phyloP scores from a whole-genome alignment of 345 rosid genomes.

The Bruguiera parviflora region DNA sequence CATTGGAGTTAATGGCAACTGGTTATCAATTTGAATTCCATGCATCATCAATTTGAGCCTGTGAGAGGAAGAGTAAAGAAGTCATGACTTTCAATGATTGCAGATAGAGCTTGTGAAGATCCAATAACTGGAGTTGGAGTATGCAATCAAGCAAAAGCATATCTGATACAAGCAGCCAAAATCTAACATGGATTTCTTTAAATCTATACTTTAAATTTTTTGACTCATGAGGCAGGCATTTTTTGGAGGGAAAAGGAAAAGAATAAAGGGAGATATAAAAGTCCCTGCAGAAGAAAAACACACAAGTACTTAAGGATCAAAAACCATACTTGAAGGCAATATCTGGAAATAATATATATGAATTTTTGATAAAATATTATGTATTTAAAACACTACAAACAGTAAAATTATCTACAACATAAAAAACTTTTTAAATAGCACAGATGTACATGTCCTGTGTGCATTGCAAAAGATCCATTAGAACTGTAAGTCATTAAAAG shows the following conservation, averaged over 20 bases:
- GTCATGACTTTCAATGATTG: slow-evolving; percentile 5
- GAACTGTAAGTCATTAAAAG: too few relatives aligned
- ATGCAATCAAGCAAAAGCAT: background rate
- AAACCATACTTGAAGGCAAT: too few relatives aligned
- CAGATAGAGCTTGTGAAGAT: slow-evolving; percentile 5
- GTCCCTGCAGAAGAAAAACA: too few relatives aligned
- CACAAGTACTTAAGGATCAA: too few relatives aligned
- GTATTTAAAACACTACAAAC: too few relatives aligned
- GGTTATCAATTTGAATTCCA: slow-evolving; percentile 93
- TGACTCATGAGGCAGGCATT: background rate
- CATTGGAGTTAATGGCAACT: slow-evolving; percentile 85
- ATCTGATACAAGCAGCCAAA: background rate
- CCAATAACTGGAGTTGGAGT: background rate
- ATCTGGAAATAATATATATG: too few relatives aligned
- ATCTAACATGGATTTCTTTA: background rate
- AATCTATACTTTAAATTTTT: background rate
- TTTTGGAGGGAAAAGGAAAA: background rate
- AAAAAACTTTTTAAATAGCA: too few relatives aligned
- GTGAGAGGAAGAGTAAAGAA: slow-evolving; percentile 18
- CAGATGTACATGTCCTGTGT: too few relatives aligned
- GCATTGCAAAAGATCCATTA: too few relatives aligned
- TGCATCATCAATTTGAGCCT: slow-evolving; percentile 84
- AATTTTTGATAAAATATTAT: too few relatives aligned
- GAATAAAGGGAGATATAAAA: background rate
- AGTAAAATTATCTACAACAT: too few relatives aligned